Evolutionary conservation across 768 basidiomycete species (phyloP), one percentile per base, ranked within the genome.

Genomic region (Rhizopogon vulgaris): DNA sequence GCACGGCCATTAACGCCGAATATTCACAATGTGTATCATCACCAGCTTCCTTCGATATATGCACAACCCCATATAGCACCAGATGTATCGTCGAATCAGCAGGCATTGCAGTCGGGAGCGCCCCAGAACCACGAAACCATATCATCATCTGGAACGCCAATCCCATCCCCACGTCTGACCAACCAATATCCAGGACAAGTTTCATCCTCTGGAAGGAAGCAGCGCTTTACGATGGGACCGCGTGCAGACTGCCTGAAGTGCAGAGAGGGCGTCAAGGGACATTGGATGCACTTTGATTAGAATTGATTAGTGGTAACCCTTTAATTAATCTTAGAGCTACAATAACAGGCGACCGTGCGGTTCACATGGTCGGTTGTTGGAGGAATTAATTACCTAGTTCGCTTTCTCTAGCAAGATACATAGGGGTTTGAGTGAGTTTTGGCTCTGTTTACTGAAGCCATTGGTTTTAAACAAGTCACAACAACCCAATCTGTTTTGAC

Each of bases 201-300:
- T 17, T 53, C 51, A 39, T 50, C 57, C 4, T 57, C 55, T 34
- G 52, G 55, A 2, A 66, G 71, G 52, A 75, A 70, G 52, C 78
- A 76, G 54, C 73, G 79, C 4, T 75, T 85, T 53, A 82, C 78
- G 51, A 87, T 87, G 85, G 85, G 85, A 27, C 85, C 85, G 3
- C 77, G 85, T 10, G 71, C 77, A 3, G 85, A 84, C 60, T 87
- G 85, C 59, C 68, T 81, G 45, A 85, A 85, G 54, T 87, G 85
- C 64, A 72, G 76, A 40, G 65, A 78, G 59, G 76, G 81, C 4
- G 77, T 85, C 1, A 83, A 82, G 61, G 87, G 87, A 3, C 87
- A 89, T 60, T 87, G 77, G 69, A 78, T 82, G 66, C 87, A 89
- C 68, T 73, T 83, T 54, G 77, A 79, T 58, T 83, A 58, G 36